Base-by-base conservation (phyloP, 306 rosid genomes). In the Cajanus cajan region DNA sequence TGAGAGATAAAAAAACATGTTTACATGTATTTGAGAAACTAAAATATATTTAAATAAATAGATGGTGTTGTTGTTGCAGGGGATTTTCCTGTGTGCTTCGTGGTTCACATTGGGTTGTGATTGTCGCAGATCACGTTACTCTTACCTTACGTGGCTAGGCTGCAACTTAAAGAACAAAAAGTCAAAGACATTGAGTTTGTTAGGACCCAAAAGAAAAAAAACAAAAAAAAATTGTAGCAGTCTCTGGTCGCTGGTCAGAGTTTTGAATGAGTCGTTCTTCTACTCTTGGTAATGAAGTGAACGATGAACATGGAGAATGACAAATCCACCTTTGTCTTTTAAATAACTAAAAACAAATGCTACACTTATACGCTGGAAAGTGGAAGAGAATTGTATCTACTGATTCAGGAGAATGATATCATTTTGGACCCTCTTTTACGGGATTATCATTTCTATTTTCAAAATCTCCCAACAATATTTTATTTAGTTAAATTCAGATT, bases 41-140 rank as follows among this genome's bases (percentile, higher is more conserved):
- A 28, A 28, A 1, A 28, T 28, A 28, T 28, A 3, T 28, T 28
- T 28, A 11, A 0, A 43, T 43, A 40, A 43, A 2, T 77, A 83
- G 79, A 77, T 43, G 82, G 90, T 61, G 41, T 39, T 65, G 41
- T 39, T 65, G 36, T 75, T 24, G n/a, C n/a, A 36, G 33, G 67
- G 81, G 7, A 19, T 76, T 50, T 88, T 81, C 87, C 73, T 54
- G 21, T 68, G 11, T 15, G 66, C 48, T 82, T 85, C 89, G 71
- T 78, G 44, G 14, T 52, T 54, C 69, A 64, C 71, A 64, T 71
- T 21, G 81, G 71, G 47, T 41, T 44, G 73, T 57, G 34, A 57
- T 8, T 24, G 55, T 75, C n/a, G n/a, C n/a, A n/a, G n/a, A 41
- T 9, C 7, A 68, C 55, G 33, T 59, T 68, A 62, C 14, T 68